Evolutionary conservation across 192 early-diverging fungal species (phyloP).

Genomic region (Coemansia sp.): DNA sequence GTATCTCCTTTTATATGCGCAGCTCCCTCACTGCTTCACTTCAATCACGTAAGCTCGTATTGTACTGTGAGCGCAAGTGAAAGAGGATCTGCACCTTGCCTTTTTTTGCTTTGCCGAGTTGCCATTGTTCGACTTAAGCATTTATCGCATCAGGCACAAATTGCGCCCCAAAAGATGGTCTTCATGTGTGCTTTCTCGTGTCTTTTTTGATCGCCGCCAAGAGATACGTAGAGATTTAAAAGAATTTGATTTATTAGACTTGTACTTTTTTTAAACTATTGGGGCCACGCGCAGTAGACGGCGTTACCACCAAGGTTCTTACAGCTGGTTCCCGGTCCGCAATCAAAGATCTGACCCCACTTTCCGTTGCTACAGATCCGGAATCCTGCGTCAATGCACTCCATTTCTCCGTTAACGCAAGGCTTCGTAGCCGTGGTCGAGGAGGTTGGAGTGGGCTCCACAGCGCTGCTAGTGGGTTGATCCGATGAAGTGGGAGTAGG

Average conservation of each 20-base stretch:
- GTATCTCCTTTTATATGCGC: neutral
- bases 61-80: neutral
- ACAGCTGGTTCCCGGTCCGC: slow-evolving; percentile 7
- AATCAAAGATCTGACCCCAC: neutral
- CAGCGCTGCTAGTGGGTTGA: neutral
- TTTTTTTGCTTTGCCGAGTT: neutral
- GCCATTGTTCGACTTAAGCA: no score
- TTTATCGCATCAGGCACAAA: neutral
- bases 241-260: no score
- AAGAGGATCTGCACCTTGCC: neutral
- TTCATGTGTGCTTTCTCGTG: neutral
- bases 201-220: no score
- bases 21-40: neutral
- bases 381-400: neutral
- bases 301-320: slow-evolving; percentile 4
- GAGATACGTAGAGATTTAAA: no score
- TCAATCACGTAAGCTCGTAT: slow-evolving; percentile 7
- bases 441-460: neutral
- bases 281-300: slow-evolving; percentile 15
- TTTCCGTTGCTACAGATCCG: neutral
- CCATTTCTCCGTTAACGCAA: neutral
- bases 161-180: neutral
- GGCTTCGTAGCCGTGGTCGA: neutral
- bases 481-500: neutral
- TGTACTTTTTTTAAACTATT: neutral